Base-by-base conservation (phyloP, 164 flowering plant genomes). In the Buxus sempervirens region DNA sequence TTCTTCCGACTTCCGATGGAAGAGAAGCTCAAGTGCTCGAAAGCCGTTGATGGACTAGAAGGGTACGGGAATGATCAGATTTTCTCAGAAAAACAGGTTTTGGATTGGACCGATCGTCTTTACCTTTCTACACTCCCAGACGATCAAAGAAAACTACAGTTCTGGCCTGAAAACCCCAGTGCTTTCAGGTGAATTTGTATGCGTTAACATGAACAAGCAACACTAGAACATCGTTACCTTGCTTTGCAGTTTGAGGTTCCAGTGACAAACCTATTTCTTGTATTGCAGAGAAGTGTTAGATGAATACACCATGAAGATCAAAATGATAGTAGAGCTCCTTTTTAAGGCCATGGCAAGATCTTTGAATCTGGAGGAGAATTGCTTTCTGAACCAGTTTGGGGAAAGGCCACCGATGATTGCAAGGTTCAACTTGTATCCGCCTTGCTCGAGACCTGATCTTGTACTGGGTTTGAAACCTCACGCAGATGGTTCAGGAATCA, bases 381-480 rank as follows among this genome's bases (percentile, higher is more conserved):
- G 75, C 73, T 83, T 84, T 53, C 9, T 69, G 68, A 54, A 67
- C 5, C 69, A 72, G 69, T 75, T 36, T 58, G 84, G 84, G 21
- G 79, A 80, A 8, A 1, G 21, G 21, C 64, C 62, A 56, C 4
- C 4, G 9, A 38, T 78, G 66, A 0, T 2, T 36, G 80, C 78
- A 19, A 78, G 88, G 64, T 79, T 87, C 62, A 82, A 83, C 76
- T 81, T 27, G 42, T 87, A 82, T 55, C 85, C 89, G 6, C 69
- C 62, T 12, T 83, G 89, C 69, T 72, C 79, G 26, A 77, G 75
- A 54, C 85, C 91, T 22, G 83, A 82, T 48, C 57, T 16, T 0
- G 76, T 82, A 58, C 77, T 82, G 2, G 91, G 91, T 2, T 16
- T 82, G 15, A 83, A 83, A 45, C 77, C 91, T 0, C 91, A 87